Evolutionary conservation across 768 basidiomycete genomes (phyloP), one percentile per base, ranked within the genome.

Genomic region (Collybiopsis confluens): DNA sequence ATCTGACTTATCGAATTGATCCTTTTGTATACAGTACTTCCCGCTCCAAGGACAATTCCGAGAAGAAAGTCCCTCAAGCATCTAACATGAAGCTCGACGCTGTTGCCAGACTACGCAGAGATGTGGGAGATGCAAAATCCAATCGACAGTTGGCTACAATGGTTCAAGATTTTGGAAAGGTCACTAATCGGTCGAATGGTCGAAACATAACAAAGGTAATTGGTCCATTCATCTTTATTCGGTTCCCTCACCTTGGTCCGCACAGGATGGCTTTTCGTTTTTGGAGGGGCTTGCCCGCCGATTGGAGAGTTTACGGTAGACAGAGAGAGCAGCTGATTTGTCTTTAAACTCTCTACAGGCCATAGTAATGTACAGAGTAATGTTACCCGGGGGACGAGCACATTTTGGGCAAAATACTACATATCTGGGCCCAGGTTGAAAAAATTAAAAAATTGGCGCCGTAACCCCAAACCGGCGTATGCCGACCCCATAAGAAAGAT

Each of bases 161-260:
- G 76, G 79, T 90, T 6, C 74, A 77, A 7, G 86, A 88, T 46
- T 91, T 91, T 65, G 82, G 82, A 21, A 72, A 75, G 45, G 79
- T 86, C 51, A 88, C 85, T 28, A 82, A 87, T 65, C 76, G 76
- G 63, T 84, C 82, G 61, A 82, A 73, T 35, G 83, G 86, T 38
- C 75, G 85, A 58, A 88, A 83, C 46, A 73, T 91, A 51, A 90
- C 87, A 30, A 91, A 90, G 77, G 80, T 78, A 27, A 40, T 40
- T 16, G 16, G 7, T 15, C 56, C 27, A 33, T 15, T 48, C 20
- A n/a, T 36, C 16, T 13, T 33, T 33, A 44, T 18, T 51, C 20
- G 24, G n/a, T 30, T 33, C 18, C 24, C 24, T 52, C 28, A 41
- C 44, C 37, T 51, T 45, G 41, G 37, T 40, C 28, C 48, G 36